phyloP scores from a whole-genome alignment of 805 yeast genomes.

The Ascoidea tarda region DNA sequence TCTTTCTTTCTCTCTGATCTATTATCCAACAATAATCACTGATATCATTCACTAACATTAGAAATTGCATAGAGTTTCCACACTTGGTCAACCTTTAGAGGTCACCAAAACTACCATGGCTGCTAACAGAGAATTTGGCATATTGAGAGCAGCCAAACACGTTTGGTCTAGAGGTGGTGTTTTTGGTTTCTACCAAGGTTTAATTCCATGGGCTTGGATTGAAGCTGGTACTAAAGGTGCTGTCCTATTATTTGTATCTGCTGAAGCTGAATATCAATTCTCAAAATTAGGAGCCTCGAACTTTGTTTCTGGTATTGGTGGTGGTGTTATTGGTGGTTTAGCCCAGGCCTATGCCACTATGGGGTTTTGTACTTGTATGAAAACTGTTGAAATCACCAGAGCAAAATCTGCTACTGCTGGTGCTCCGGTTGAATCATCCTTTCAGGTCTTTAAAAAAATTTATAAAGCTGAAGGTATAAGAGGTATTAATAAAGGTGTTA shows the following conservation, averaged over 20 bases:
- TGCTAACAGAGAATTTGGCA: conserved; percentile 67
- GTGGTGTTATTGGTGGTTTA: conserved; percentile 93
- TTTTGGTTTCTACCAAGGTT: conserved; percentile 88
- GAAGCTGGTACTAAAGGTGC: conserved; percentile 99
- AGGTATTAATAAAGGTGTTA: conserved; percentile 96
- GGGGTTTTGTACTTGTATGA: conserved; percentile 99
- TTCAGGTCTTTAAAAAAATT: conserved; percentile 78
- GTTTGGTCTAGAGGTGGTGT: conserved; percentile 94
- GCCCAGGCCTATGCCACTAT: conserved; percentile 93
- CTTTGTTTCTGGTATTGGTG: conserved; percentile 81
- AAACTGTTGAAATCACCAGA: conserved; percentile 95
- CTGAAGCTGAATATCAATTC: conserved; percentile 79
- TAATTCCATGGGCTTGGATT: conserved; percentile 99
- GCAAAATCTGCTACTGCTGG: conserved; percentile 64
- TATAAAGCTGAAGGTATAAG: conserved; percentile 76
- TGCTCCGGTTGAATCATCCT: conserved; percentile 56
- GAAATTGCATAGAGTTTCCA: conserved; percentile 39
- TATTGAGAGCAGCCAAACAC: conserved; percentile 51
- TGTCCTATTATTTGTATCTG: conserved; percentile 78
- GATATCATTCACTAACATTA: conserved; percentile 2
- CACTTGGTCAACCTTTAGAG: conserved; percentile 94
- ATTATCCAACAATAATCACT: background rate
- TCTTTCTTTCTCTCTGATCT: background rate
- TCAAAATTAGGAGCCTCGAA: conserved; percentile 49
- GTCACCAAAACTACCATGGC: conserved; percentile 97